Percentiles rank a stretch among this genome's conserved stretches.
phyloP scores from a whole-genome alignment of 257 asterid species.

The Echium plantagineum region DNA sequence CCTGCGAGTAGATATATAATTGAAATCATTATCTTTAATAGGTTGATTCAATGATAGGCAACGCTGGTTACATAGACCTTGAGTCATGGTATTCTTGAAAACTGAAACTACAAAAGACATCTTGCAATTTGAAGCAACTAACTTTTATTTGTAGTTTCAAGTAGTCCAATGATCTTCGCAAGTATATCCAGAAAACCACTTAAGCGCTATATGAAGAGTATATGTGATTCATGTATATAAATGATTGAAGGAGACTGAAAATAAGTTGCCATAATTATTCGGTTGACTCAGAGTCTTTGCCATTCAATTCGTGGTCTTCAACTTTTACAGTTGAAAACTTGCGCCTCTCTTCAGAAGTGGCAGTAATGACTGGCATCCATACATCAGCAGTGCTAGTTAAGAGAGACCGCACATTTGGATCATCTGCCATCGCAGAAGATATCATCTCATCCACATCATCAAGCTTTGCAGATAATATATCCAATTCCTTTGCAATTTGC shows the following conservation, averaged over 20 bases:
- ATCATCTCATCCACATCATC: slow-evolving; percentile 73
- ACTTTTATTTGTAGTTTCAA: not conserved
- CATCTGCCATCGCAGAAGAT: slow-evolving; percentile 69
- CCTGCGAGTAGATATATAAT: too few relatives aligned
- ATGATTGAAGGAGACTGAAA: not conserved
- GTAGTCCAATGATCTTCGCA: not conserved
- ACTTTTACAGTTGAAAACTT: slow-evolving; percentile 34
- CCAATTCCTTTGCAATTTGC: slow-evolving; percentile 83
- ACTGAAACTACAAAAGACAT: not conserved
- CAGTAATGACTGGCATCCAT: slow-evolving; percentile 93
- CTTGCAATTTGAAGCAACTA: not conserved
- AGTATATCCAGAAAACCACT: not conserved
- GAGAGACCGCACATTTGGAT: slow-evolving; percentile 62
- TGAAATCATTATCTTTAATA: not conserved
- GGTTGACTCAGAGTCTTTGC: slow-evolving; percentile 26
- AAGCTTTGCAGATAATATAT: slow-evolving; percentile 65
- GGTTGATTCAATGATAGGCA: not conserved
- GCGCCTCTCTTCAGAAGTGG: slow-evolving; percentile 70
- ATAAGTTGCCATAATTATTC: not conserved
- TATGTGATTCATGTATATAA: not conserved
- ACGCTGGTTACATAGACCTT: not conserved
- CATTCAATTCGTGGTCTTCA: slow-evolving; percentile 29
- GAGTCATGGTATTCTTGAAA: not conserved
- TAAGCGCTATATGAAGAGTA: not conserved
- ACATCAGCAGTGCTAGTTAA: slow-evolving; percentile 77